Evolutionary conservation across 768 basidiomycete species (phyloP), one percentile per base, ranked within the genome.

Genomic region (Xanthoconium purpureum): DNA sequence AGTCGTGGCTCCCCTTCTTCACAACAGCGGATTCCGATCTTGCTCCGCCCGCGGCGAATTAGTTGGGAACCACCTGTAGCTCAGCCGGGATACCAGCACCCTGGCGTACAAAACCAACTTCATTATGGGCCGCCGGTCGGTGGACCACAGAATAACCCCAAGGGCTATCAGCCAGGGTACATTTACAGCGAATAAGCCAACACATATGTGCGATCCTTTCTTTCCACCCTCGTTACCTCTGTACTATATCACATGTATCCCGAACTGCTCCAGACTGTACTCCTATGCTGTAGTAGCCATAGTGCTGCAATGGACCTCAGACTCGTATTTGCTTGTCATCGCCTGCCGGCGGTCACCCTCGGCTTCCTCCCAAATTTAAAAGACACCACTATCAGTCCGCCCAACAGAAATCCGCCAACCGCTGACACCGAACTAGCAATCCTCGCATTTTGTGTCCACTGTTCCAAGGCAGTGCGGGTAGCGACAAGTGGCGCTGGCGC

Each of bases 51-150:
- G 7, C 6, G 5, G 13, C 9, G 14, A 39, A 47, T 29, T 46
- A 75, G 74, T 30, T 75, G 70, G 71, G 75, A 71, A 42, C 75
- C 77, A 44, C 64, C 70, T 29, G 42, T 63, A 43, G 72, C 64
- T 14, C 68, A 73, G 38, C 69, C 72, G 37, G 71, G 71, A 37
- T 75, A 77, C 50, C 72, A 74, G 54, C 67, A 67, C 75, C 80
- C 73, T n/a, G 47, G 55, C n/a, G 32, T 11, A 20, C 63, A 54
- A 24, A 44, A n/a, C 28, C 57, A 64, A 29, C 24, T 24, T 24
- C 4, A 24, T 24, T 56, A 67, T 20, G 63, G 33, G 3, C 35
- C 56, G 14, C 53, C 51, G 6, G 6, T 30, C 3, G 47, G 18
- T 38, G 46, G 15, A 3, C 50, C 69, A 8, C 64, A 50, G 54